phyloP scores from a whole-genome alignment of 768 basidiomycete species.

The Calocybe gangraenosa region DNA sequence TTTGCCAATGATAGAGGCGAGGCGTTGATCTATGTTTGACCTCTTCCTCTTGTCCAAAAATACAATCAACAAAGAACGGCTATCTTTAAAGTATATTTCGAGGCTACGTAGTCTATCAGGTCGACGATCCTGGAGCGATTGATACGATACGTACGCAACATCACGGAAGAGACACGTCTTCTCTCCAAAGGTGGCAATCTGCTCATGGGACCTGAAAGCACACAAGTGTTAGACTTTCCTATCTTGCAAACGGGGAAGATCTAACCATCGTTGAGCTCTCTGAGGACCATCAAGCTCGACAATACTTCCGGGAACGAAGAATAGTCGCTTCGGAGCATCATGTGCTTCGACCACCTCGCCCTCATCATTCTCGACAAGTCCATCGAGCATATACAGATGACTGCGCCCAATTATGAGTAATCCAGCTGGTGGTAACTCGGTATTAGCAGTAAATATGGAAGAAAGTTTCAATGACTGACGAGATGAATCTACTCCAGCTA shows the following conservation, averaged over 20 bases:
- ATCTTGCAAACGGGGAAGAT: neutral
- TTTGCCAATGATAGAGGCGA: conserved; percentile 46
- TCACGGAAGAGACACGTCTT: conserved; percentile 88
- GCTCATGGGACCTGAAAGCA: conserved; percentile 63
- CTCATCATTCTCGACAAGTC: conserved; percentile 79
- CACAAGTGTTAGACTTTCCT: neutral
- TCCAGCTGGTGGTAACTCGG: conserved; percentile 51
- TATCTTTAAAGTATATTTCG: conserved; percentile 92
- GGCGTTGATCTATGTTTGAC: conserved; percentile 51
- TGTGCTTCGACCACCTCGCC: conserved; percentile 87
- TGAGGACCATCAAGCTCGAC: conserved; percentile 79
- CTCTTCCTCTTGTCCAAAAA: conserved; percentile 70
- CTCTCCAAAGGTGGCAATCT: conserved; percentile 74
- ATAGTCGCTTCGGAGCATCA: conserved; percentile 76
- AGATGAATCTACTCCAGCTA: conserved; percentile 88
- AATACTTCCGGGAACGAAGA: conserved; percentile 82
- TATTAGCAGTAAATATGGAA: neutral
- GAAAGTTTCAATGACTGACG: conserved; percentile 46
- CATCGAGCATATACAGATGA: conserved; percentile 88
- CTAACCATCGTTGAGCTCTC: conserved; percentile 79
- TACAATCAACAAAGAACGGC: conserved; percentile 79
- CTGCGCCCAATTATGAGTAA: conserved; percentile 82
- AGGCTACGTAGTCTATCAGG: conserved; percentile 41
- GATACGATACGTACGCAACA: conserved; percentile 64
- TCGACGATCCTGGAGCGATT: neutral